Percentiles rank a stretch among this genome's conserved stretches.
These are phyloP conservation scores for Chlamydomonas reinhardtii DNA, from an alignment of 163 green algal species.

Conservation along the genomic window DNA sequence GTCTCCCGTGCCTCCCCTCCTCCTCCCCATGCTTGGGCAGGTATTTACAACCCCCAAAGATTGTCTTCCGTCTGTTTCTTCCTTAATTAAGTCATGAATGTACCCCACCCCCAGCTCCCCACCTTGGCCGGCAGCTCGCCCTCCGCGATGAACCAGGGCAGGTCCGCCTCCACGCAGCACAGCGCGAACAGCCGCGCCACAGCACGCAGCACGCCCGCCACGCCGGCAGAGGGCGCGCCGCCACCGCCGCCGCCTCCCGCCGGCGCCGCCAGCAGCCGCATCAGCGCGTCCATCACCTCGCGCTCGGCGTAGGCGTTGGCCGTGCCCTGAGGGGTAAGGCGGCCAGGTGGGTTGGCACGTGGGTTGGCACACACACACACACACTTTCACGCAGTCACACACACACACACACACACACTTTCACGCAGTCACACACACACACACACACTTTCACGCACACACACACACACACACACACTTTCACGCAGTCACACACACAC, in stretches of 20 bases:
- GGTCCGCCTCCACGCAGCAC: constrained; percentile 77
- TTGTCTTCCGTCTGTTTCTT: too few species aligned
- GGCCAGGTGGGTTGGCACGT: too few species aligned
- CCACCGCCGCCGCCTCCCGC: background rate
- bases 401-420: too few species aligned
- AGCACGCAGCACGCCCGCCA: constrained; percentile 56
- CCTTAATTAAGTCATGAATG: too few species aligned
- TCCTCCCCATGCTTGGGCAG: background rate
- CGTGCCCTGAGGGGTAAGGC: constrained; percentile 47
- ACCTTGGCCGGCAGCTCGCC: constrained; percentile 70
- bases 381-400: too few species aligned
- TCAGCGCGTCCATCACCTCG: constrained; percentile 81
- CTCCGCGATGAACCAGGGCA: constrained; percentile 82
- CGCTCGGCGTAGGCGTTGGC: constrained; percentile 83
- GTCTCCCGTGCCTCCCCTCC: too few species aligned
- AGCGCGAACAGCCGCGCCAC: constrained; percentile 81
- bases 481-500: too few species aligned
- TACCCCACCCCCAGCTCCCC: background rate
- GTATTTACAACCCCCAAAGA: too few species aligned
- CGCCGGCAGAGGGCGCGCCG: background rate
- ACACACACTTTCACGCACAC: too few species aligned
- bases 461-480: too few species aligned
- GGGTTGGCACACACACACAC: too few species aligned
- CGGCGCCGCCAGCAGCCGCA: constrained; percentile 14
- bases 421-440: too few species aligned